Evolutionary conservation across 106 monocot species (phyloP).

Genomic region (Acorus calamus): DNA sequence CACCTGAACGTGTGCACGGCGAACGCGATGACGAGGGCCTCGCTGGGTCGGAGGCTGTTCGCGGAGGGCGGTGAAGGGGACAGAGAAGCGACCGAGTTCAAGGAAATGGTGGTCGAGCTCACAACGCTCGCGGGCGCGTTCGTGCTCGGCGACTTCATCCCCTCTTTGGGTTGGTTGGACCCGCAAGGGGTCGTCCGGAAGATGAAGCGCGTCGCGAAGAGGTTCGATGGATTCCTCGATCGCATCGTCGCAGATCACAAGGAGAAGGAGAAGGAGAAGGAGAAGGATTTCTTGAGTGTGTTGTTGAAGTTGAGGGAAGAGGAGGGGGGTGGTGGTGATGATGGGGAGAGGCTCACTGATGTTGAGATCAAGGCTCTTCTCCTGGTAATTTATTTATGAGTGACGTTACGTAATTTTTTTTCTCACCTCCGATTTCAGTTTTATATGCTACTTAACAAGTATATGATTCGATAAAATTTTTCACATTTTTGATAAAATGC

Average conservation of each 20-base stretch:
- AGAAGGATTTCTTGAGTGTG: constrained; percentile 34
- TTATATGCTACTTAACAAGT: no score
- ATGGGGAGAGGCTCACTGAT: constrained; percentile 29
- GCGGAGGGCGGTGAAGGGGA: constrained; percentile 11
- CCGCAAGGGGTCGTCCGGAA: constrained; percentile 27
- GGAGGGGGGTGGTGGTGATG: constrained; percentile 16
- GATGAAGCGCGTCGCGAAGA: constrained; percentile 39
- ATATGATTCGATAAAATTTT: no score
- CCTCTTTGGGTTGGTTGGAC: constrained; percentile 29
- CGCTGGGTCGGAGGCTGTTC: constrained; percentile 33
- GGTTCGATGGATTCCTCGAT: constrained; percentile 27
- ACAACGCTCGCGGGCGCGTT: constrained; percentile 43
- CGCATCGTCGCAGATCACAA: constrained; percentile 23
- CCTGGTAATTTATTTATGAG: constrained; percentile 20
- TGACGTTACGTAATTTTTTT: no score
- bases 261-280: no score
- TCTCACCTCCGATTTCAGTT: no score
- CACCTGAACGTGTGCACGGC: constrained; percentile 28
- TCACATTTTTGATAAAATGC: no score
- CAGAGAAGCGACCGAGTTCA: constrained; percentile 23
- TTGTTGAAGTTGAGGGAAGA: constrained; percentile 12
- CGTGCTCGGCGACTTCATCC: constrained; percentile 40
- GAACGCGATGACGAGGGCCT: constrained; percentile 31
- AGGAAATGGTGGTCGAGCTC: constrained; percentile 46
- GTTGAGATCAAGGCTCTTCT: constrained; percentile 59